phyloP scores from a whole-genome alignment of 2,329 filamentous ascomycete genomes.

The Pyrenochaeta sp. region DNA sequence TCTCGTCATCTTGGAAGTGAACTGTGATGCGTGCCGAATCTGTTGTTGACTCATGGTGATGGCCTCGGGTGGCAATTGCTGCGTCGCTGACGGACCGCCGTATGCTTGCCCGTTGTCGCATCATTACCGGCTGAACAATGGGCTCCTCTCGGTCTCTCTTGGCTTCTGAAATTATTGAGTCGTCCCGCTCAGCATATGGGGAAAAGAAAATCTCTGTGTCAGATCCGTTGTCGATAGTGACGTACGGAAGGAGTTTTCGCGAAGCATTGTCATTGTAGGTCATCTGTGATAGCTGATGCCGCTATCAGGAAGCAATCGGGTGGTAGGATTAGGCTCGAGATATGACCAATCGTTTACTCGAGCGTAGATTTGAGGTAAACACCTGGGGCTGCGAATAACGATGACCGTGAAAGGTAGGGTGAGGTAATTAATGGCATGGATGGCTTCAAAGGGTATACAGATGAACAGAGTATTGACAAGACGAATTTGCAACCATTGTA shows the following conservation, averaged over 20 bases:
- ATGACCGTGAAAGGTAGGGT: too few species aligned
- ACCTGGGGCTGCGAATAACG: too few species aligned
- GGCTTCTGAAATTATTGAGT: neutral
- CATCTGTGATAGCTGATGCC: too few species aligned
- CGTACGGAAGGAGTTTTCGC: neutral
- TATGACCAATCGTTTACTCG: too few species aligned
- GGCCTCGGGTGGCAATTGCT: neutral
- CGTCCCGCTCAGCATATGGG: neutral
- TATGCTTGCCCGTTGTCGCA: neutral
- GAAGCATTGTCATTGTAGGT: too few species aligned
- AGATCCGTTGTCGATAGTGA: neutral
- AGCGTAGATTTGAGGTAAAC: too few species aligned
- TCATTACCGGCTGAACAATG: neutral
- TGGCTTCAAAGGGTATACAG: too few species aligned
- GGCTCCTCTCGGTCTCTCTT: neutral
- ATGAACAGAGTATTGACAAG: too few species aligned
- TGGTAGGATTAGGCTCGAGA: too few species aligned
- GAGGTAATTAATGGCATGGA: too few species aligned
- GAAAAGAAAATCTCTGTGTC: neutral
- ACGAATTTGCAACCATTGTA: too few species aligned
- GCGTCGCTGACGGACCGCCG: neutral
- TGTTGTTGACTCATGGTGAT: neutral
- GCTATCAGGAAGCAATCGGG: too few species aligned
- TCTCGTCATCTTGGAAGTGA: constrained; percentile 3
- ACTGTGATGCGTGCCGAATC: neutral